A percentile compares a stretch with the other conserved stretches of the same genome.
Evolutionary conservation across 805 yeast genomes (phyloP).

Genomic region (Wickerhamiella bombiphila): DNA sequence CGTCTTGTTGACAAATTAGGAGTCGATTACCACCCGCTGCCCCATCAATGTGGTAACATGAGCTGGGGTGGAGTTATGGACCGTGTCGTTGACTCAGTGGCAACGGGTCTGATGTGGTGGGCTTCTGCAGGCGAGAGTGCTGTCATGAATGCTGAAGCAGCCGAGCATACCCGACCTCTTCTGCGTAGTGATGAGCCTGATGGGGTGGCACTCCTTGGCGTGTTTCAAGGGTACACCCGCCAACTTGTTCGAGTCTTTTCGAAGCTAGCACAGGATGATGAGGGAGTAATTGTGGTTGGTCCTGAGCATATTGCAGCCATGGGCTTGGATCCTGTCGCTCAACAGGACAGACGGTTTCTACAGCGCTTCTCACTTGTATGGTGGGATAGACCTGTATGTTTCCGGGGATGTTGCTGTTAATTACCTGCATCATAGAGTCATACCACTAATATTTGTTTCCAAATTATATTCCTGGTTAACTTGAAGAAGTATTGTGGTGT

Average conservation of each 20-base stretch:
- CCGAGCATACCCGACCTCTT: no score
- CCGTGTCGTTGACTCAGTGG: conserved; percentile 11
- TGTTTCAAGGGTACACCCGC: conserved; percentile 36
- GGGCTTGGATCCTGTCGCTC: conserved; percentile 44
- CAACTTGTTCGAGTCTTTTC: conserved; percentile 29
- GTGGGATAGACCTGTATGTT: conserved; percentile 35
- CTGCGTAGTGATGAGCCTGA: conserved; percentile 21
- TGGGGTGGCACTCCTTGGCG: conserved; percentile 31
- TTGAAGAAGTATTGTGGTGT: neutral
- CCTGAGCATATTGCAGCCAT: conserved; percentile 36
- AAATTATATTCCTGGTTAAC: neutral
- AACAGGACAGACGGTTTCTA: conserved; percentile 33
- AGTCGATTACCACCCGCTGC: conserved; percentile 1
- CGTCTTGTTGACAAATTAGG: conserved; percentile 13
- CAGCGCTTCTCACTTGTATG: conserved; percentile 30
- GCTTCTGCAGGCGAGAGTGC: conserved; percentile 65
- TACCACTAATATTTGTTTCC: no score
- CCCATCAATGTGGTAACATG: conserved; percentile 1
- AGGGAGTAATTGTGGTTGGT: conserved; percentile 21
- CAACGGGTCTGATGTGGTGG: conserved; percentile 62
- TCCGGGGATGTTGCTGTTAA: conserved; percentile 22
- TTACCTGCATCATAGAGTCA: no score
- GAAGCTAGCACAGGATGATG: conserved; percentile 25
- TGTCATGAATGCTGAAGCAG: conserved; percentile 19
- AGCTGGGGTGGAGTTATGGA: conserved; percentile 10